Evolutionary conservation across 768 basidiomycete genomes (phyloP), one percentile per base, ranked within the genome.

Genomic region (Mycena epipterygia): DNA sequence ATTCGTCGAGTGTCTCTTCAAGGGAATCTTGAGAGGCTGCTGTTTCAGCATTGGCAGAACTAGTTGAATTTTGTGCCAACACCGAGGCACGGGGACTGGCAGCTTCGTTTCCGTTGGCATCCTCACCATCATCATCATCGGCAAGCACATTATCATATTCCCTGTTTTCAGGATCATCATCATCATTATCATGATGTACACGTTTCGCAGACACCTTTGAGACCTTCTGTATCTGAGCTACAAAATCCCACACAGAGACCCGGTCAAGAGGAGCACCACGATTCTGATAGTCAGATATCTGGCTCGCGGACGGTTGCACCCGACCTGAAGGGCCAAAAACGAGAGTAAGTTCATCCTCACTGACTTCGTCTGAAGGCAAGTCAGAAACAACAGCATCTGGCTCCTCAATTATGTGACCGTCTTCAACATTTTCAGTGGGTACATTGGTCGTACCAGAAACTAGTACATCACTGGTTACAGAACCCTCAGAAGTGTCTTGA

Each of bases 241-340:
- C 25, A 13, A 57, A 57, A 19, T 57, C 56, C 56, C 56, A 57
- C 2, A 57, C 56, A 11, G 2, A 14, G 17, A 57, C 56, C 21
- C 42, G 6, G 13, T 57, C 9, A 11, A 57, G 17, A 2, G 33
- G n/a, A 21, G 7, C n/a, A 3, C 56, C 56, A 9, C 56, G 37
- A 6, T 23, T 8, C n/a, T 57, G 56, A 57, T 57, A 57, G n/a
- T 57, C 56, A 41, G n/a, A 41, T n/a, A 25, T n/a, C 29, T 57
- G 53, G n/a, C 37, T 56, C 4, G 53, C 53, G 8, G 53, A 37
- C 5, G 53, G 27, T 16, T 13, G 8, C 3, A 29, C 7, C 4
- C 29, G 8, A 12, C 49, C 49, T 2, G 27, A 29, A 4, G 49
- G 12, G 23, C 17, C 27, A 8, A 27, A 23, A 48, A 48, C 25